Conservation (phyloP, 768 basidiomycete species). For the Leccinum barrowsii region DNA sequence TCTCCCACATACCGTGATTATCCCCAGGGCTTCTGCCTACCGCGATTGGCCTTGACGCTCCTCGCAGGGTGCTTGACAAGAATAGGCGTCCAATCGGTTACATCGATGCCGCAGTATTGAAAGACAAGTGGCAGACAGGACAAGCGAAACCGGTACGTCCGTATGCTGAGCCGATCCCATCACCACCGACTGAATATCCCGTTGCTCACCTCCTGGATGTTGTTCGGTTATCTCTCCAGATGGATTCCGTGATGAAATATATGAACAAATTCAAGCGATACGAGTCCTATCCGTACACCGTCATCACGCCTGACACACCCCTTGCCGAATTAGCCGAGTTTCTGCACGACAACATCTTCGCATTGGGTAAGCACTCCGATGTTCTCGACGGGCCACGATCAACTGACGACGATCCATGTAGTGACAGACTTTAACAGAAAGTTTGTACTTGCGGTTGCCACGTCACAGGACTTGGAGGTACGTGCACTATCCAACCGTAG, state of each 20-base stretch:
- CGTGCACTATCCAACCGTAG: not conserved
- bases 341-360: conserved; percentile 67
- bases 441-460: conserved; percentile 81
- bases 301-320: conserved; percentile 78
- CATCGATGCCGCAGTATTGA: conserved; percentile 72
- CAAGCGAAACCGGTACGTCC: conserved; percentile 62
- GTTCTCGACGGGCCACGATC: not conserved
- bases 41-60: not conserved
- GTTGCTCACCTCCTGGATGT: not conserved
- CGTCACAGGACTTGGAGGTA: conserved; percentile 65
- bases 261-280: conserved; percentile 75
- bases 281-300: conserved; percentile 61
- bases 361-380: conserved; percentile 50
- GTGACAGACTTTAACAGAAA: conserved; percentile 82
- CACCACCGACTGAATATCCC: not conserved
- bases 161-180: not conserved
- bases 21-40: not conserved
- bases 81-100: conserved; percentile 79
- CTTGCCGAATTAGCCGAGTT: conserved; percentile 82
- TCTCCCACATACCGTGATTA: conserved; percentile 85
- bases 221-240: conserved; percentile 34
- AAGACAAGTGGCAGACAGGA: conserved; percentile 74
- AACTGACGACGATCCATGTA: conserved; percentile 27
- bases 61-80: conserved; percentile 65
- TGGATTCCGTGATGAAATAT: conserved; percentile 64